Evolutionary conservation across 176 grass and related monocot species (phyloP).

Genomic region (Triticum dicoccoides): DNA sequence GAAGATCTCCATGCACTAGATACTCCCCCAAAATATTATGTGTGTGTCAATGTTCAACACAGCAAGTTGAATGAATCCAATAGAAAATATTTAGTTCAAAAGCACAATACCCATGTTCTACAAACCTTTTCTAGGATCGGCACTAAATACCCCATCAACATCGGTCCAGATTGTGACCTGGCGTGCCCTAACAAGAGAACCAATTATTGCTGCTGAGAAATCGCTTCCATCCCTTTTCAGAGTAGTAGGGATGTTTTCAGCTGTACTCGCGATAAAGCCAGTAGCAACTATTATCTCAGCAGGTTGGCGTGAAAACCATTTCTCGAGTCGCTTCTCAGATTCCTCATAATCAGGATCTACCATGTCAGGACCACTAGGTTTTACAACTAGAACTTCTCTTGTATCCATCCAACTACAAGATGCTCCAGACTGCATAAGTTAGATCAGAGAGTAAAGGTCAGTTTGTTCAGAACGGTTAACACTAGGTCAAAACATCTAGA

Average conservation of each 20-base stretch:
- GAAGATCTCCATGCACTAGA: neutral
- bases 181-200: conserved; percentile 70
- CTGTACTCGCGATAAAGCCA: conserved; percentile 92
- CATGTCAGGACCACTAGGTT: conserved; percentile 72
- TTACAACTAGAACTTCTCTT: conserved; percentile 90
- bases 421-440: conserved; percentile 62
- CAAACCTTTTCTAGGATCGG: conserved; percentile 99
- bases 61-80: neutral
- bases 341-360: conserved; percentile 85
- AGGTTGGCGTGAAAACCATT: conserved; percentile 73
- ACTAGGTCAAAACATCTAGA: neutral
- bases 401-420: conserved; percentile 98
- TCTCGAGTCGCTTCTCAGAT: conserved; percentile 79
- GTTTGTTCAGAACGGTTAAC: conserved; percentile 31
- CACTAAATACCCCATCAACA: conserved; percentile 98
- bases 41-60: neutral
- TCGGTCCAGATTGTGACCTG: conserved; percentile 98
- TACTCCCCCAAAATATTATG: neutral
- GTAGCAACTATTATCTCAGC: conserved; percentile 83
- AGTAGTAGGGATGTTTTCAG: conserved; percentile 78
- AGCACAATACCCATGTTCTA: neutral
- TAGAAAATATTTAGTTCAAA: neutral
- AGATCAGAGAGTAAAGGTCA: conserved; percentile 39
- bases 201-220: conserved; percentile 95
- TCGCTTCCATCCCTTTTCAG: conserved; percentile 98